These are phyloP conservation scores for Gracilariopsis chorda DNA, from an alignment of 23 red algal genomes.

Conservation along the genomic window DNA sequence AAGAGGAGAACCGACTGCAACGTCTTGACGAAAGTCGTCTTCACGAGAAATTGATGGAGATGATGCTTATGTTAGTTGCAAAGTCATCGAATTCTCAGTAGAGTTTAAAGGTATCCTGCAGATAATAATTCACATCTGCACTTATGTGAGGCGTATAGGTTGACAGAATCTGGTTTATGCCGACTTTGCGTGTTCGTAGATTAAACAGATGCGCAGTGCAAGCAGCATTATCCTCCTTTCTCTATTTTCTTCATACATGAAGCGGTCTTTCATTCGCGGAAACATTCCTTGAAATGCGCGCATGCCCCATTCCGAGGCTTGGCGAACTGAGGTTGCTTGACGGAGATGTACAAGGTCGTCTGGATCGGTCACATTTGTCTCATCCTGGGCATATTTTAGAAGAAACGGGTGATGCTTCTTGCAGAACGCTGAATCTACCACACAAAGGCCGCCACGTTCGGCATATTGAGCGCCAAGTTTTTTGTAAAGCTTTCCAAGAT, in stretches of 20 bases:
- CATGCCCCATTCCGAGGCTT: background rate
- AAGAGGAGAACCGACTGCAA: too few relatives aligned
- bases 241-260: background rate
- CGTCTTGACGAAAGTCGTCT: too few relatives aligned
- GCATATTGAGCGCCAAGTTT: too few relatives aligned
- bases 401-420: background rate
- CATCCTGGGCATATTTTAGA: background rate
- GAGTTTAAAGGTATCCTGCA: too few relatives aligned
- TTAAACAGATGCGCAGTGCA: slow-evolving; percentile 3
- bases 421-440: background rate
- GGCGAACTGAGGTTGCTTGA: background rate
- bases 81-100: too few relatives aligned
- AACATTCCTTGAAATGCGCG: background rate
- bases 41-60: too few relatives aligned
- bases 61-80: too few relatives aligned
- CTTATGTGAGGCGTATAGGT: background rate
- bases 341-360: background rate
- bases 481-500: background rate
- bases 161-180: background rate
- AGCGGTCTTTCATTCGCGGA: background rate
- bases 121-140: too few relatives aligned
- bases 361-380: background rate
- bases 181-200: background rate
- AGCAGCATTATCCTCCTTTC: background rate
- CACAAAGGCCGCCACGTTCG: background rate